Conservation (phyloP, 805 yeast species). For the Candida ulmi region DNA sequence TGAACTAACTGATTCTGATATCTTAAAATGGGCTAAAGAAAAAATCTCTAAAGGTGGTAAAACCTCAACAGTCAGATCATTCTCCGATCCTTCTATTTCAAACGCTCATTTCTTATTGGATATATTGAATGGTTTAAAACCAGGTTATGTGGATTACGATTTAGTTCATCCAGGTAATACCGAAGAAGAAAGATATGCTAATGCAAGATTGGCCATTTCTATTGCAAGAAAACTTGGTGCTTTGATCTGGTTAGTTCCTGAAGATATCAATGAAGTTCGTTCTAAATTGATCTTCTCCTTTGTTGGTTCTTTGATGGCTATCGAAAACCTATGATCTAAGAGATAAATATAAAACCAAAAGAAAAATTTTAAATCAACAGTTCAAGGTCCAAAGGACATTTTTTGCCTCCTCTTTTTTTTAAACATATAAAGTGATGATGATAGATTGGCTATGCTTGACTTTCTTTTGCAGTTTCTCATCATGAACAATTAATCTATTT, state of each 20-base stretch:
- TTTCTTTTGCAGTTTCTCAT: too few relatives aligned
- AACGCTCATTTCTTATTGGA: constrained; percentile 82
- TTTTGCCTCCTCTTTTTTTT: too few relatives aligned
- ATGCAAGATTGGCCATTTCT: constrained; percentile 95
- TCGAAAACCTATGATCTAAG: constrained; percentile 28
- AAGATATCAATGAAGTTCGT: constrained; percentile 95
- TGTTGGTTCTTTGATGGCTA: constrained; percentile 90
- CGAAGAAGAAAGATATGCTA: constrained; percentile 85
- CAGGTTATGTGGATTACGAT: constrained; percentile 96
- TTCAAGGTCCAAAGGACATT: too few relatives aligned
- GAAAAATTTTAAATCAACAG: too few relatives aligned
- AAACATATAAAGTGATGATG: too few relatives aligned
- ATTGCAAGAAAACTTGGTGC: constrained; percentile 98
- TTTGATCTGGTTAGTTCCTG: constrained; percentile 99
- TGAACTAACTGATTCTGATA: constrained; percentile 78
- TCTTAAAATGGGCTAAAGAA: constrained; percentile 89
- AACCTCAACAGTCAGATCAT: constrained; percentile 65
- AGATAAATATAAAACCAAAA: too few relatives aligned
- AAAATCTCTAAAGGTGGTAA: constrained; percentile 86
- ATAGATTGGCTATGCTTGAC: too few relatives aligned
- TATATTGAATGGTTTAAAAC: constrained; percentile 87
- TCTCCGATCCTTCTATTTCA: constrained; percentile 74
- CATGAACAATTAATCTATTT: too few relatives aligned
- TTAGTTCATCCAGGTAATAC: constrained; percentile 75
- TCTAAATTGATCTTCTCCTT: constrained; percentile 89